Conservation (phyloP, 306 rosid genomes). For the Cicer chorassanicum region DNA sequence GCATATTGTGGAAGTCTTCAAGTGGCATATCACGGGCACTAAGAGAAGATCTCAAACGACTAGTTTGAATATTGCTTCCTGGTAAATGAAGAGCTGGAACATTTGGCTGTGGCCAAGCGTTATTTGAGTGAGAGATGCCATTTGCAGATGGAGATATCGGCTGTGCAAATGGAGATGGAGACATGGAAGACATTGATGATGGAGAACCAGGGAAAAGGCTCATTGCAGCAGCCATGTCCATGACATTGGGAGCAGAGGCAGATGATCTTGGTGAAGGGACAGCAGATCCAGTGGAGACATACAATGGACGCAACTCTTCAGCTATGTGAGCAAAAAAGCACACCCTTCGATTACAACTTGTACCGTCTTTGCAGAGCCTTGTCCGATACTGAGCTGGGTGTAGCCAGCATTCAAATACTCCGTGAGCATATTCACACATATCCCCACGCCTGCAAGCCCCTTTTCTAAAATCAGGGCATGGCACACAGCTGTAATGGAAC, state of each 20-base stretch:
- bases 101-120: conserved; percentile 82
- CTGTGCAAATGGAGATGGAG: conserved; percentile 79
- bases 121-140: conserved; percentile 59
- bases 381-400: conserved; percentile 96
- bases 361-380: conserved; percentile 90
- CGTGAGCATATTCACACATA: conserved; percentile 96
- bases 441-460: conserved; percentile 92
- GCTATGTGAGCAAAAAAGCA: conserved; percentile 83
- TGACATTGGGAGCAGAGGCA: conserved; percentile 70
- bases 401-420: conserved; percentile 95
- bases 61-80: conserved; percentile 79
- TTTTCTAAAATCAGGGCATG: conserved; percentile 91
- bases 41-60: conserved; percentile 88
- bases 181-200: conserved; percentile 71
- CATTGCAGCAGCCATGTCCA: conserved; percentile 97
- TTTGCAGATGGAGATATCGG: conserved; percentile 79
- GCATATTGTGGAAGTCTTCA: conserved; percentile 56
- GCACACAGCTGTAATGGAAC: conserved; percentile 92
- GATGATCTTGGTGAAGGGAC: conserved; percentile 79
- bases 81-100: conserved; percentile 89
- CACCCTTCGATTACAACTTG: conserved; percentile 75
- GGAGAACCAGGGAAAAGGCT: conserved; percentile 82
- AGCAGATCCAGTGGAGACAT: conserved; percentile 86
- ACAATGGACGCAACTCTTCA: conserved; percentile 84
- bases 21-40: conserved; percentile 76